Evolutionary conservation across 306 rosid species (phyloP).

Genomic region (Vigna trinervia): DNA sequence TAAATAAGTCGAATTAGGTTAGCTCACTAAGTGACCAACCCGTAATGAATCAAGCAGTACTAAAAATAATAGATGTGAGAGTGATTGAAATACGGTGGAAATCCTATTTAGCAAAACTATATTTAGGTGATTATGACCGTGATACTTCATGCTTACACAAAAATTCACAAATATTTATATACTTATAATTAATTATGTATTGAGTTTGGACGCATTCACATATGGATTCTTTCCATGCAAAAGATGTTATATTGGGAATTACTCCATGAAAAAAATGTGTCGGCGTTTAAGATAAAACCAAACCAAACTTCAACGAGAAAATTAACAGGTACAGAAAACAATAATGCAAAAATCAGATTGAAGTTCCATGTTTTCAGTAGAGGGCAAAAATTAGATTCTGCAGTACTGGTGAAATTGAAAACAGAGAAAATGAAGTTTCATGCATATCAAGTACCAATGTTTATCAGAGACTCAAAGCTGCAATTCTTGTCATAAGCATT

Average conservation of each 20-base stretch:
- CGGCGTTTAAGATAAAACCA: conserved; percentile 11
- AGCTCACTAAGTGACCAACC: no score
- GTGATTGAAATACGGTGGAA: no score
- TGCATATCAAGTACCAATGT: not conserved
- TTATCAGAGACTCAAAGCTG: not conserved
- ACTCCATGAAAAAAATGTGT: not conserved
- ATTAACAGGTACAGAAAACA: conserved; percentile 4
- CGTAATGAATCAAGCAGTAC: no score
- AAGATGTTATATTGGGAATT: not conserved
- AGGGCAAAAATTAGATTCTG: not conserved
- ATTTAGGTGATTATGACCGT: no score
- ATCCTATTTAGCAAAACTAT: no score
- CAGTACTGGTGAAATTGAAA: not conserved
- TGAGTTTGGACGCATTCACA: conserved; percentile 1
- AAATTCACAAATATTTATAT: not conserved
- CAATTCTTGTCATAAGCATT: not conserved
- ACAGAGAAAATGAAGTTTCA: not conserved
- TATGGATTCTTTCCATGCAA: not conserved
- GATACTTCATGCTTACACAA: not conserved
- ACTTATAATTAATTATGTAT: not conserved
- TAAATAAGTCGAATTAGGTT: no score
- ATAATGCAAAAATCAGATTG: not conserved
- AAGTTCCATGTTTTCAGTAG: not conserved
- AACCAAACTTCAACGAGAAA: not conserved
- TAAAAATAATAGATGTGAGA: no score